A percentile compares a stretch with the other conserved stretches of the same genome.
Evolutionary conservation across 1,284 basidiomycete genomes (phyloP).

Genomic region (Ceratobasidium sp.): DNA sequence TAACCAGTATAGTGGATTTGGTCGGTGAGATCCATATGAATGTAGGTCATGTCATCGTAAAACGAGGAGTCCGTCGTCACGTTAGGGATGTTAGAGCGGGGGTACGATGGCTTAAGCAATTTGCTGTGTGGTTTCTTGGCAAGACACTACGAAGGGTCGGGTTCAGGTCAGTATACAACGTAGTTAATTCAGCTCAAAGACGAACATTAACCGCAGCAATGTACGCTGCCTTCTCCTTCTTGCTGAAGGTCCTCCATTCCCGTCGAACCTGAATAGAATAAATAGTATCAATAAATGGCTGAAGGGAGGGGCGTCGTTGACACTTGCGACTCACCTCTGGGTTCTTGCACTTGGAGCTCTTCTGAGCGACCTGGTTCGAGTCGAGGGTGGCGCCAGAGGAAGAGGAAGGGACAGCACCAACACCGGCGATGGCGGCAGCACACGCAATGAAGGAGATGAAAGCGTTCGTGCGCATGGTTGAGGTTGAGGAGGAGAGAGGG

Average conservation of each 20-base stretch:
- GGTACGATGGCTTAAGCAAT: slow-evolving; percentile 24
- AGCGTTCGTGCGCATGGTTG: slow-evolving; percentile 11
- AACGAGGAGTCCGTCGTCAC: slow-evolving; percentile 15
- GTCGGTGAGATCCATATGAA: slow-evolving; percentile 40
- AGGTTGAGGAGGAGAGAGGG: no score
- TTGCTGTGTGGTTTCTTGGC: slow-evolving; percentile 27
- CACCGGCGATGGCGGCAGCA: background rate
- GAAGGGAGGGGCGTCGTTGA: background rate
- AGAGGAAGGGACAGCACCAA: slow-evolving; percentile 24
- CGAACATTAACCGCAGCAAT: slow-evolving; percentile 33
- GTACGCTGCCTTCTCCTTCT: slow-evolving; percentile 37
- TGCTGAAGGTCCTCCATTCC: slow-evolving; percentile 36
- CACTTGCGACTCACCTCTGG: slow-evolving; percentile 2
- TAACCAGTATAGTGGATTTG: slow-evolving; percentile 38
- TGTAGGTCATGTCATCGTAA: slow-evolving; percentile 37
- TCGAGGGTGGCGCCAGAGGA: background rate
- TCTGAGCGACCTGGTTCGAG: background rate
- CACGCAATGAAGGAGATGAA: slow-evolving; percentile 10
- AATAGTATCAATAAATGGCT: background rate
- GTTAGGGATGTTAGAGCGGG: slow-evolving; percentile 9
- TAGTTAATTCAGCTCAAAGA: background rate
- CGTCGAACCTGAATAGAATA: slow-evolving; percentile 10
- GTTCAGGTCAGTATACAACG: background rate
- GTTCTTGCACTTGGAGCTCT: background rate
- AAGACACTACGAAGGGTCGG: slow-evolving; percentile 1